Evolutionary conservation across 345 rosid species (phyloP).

Genomic region (Eucalyptus erythrocorys): DNA sequence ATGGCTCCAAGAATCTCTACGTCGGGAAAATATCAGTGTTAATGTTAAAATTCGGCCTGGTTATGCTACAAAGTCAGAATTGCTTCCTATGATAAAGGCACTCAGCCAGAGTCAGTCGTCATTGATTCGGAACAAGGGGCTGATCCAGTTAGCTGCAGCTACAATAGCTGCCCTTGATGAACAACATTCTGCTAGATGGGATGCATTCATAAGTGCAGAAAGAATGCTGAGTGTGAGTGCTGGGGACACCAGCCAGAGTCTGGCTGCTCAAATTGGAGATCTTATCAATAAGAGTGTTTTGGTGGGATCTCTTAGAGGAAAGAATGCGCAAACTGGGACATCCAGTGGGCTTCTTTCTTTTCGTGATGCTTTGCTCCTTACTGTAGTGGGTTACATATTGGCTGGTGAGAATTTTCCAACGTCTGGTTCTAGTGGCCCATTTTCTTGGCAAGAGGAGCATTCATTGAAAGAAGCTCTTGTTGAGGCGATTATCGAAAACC

Average conservation of each 20-base stretch:
- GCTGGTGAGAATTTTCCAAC: slow-evolving; percentile 97
- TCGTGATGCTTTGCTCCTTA: slow-evolving; percentile 70
- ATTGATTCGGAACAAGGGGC: slow-evolving; percentile 64
- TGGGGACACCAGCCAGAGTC: slow-evolving; percentile 89
- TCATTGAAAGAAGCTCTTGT: slow-evolving; percentile 79
- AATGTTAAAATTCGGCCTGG: slow-evolving; percentile 68
- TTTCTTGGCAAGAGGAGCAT: slow-evolving; percentile 98
- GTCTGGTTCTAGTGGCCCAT: slow-evolving; percentile 82
- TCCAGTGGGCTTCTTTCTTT: slow-evolving; percentile 55
- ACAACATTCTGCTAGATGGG: slow-evolving; percentile 62
- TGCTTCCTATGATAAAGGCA: slow-evolving; percentile 54
- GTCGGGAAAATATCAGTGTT: slow-evolving; percentile 41
- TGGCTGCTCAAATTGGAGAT: slow-evolving; percentile 88
- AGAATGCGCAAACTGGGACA: slow-evolving; percentile 19
- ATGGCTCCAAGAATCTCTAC: slow-evolving; percentile 88
- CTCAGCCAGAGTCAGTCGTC: slow-evolving; percentile 53
- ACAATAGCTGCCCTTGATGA: slow-evolving; percentile 54
- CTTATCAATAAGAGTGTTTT: slow-evolving; percentile 65
- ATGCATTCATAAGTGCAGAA: slow-evolving; percentile 82
- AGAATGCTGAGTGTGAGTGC: slow-evolving; percentile 76
- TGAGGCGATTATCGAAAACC: slow-evolving; percentile 71
- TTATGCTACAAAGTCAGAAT: slow-evolving; percentile 49
- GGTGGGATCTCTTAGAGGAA: slow-evolving; percentile 31
- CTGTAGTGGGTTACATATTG: slow-evolving; percentile 62
- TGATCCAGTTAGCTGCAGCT: slow-evolving; percentile 81